A percentile compares a stretch with the other conserved stretches of the same genome.
phyloP scores from a whole-genome alignment of 805 yeast genomes.

The Saturnispora mendoncae region DNA sequence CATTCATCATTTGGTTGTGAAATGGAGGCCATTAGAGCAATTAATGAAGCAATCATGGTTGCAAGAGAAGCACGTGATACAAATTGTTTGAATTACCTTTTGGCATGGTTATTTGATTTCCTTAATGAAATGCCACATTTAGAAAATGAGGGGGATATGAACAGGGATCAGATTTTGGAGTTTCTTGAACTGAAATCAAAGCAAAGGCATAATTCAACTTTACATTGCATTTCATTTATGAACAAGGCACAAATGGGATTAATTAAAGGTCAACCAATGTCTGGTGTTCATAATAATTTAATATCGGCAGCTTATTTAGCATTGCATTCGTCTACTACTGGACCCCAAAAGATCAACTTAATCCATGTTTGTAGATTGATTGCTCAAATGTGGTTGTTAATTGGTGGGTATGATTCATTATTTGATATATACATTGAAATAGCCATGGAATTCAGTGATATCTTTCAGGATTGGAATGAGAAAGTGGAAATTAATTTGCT shows the following conservation, averaged over 20 bases:
- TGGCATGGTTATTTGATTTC: conserved; percentile 68
- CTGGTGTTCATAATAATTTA: conserved; percentile 43
- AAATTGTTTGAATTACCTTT: conserved; percentile 58
- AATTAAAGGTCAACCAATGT: conserved; percentile 41
- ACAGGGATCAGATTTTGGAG: conserved; percentile 39
- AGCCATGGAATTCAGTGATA: neutral
- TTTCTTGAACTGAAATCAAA: conserved; percentile 50
- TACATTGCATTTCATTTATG: conserved; percentile 55
- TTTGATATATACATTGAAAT: conserved; percentile 5
- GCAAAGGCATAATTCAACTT: conserved; percentile 35
- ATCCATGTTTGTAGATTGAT: conserved; percentile 6
- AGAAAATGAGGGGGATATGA: conserved; percentile 8
- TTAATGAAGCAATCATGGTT: conserved; percentile 78
- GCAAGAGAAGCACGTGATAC: conserved; percentile 81
- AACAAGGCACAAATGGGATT: conserved; percentile 52
- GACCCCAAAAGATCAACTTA: conserved; percentile 1
- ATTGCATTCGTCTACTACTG: conserved; percentile 23
- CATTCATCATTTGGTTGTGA: conserved; percentile 62
- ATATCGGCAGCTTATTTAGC: conserved; percentile 49
- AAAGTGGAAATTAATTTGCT: conserved; percentile 31
- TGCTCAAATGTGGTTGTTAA: conserved; percentile 9
- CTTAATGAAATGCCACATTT: conserved; percentile 55
- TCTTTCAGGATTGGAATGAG: conserved; percentile 31
- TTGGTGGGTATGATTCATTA: conserved; percentile 1
- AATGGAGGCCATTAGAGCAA: conserved; percentile 64